Percentiles rank a stretch among this genome's conserved stretches.
These are phyloP conservation scores for Mitragyna speciosa DNA, from an alignment of 257 asterid species.

Conservation along the genomic window DNA sequence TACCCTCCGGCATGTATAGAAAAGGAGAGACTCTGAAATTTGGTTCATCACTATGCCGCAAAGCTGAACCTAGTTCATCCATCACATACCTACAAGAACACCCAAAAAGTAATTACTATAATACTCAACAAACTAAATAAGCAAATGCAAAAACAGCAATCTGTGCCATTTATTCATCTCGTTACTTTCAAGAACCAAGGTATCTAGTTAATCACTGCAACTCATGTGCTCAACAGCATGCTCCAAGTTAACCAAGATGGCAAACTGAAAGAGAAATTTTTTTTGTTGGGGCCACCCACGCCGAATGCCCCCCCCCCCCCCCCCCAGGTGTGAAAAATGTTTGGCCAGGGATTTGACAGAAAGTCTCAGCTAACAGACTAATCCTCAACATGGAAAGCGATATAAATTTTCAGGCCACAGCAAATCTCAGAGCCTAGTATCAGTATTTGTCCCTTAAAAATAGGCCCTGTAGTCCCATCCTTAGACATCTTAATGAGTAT, in stretches of 20 bases:
- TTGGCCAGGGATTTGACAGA: background rate
- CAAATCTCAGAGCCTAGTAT: background rate
- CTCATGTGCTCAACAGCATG: background rate
- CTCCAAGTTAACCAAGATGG: background rate
- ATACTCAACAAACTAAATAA: background rate
- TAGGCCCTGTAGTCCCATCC: background rate
- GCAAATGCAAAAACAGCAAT: background rate
- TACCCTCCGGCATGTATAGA: constrained; percentile 96
- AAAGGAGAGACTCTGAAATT: constrained; percentile 91
- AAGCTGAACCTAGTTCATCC: constrained; percentile 98
- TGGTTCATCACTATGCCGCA: constrained; percentile 91
- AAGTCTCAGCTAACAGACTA: background rate
- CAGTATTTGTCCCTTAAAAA: background rate
- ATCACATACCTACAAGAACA: constrained; percentile 73
- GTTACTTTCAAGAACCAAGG: background rate
- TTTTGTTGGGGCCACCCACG: no score
- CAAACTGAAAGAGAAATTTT: background rate
- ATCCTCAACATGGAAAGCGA: background rate
- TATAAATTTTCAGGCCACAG: background rate
- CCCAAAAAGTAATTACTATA: constrained; percentile 14
- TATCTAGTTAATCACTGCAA: background rate
- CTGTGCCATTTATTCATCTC: background rate
- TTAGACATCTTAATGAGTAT: background rate
- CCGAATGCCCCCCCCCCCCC: no score
- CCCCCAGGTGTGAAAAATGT: no score